These are phyloP conservation scores for Debaryomyces sp. DNA, from an alignment of 1,139 yeast species.

Conservation along the genomic window DNA sequence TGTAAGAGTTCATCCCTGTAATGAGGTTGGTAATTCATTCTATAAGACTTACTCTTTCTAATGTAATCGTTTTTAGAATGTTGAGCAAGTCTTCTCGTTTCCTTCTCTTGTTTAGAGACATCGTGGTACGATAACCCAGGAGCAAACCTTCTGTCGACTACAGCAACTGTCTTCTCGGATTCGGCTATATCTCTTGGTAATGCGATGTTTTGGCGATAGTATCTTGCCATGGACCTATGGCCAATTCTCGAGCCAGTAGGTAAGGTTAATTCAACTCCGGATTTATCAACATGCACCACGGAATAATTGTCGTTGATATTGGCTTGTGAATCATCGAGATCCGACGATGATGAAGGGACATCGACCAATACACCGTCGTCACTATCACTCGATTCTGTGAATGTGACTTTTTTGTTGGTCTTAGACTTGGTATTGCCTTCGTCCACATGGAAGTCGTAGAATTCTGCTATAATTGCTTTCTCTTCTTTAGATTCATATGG, in stretches of 20 bases:
- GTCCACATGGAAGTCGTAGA: conserved; percentile 42
- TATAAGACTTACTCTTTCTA: conserved; percentile 29
- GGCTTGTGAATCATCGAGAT: conserved; percentile 17
- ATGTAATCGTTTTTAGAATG: conserved; percentile 26
- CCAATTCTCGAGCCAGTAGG: conserved; percentile 55
- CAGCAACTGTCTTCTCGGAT: conserved; percentile 36
- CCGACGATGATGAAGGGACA: conserved; percentile 24
- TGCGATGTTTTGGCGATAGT: conserved; percentile 43
- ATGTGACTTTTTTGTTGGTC: conserved; percentile 25
- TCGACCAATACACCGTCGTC: conserved; percentile 17
- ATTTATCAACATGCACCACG: conserved; percentile 37
- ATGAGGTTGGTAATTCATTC: conserved; percentile 40
- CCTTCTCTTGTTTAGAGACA: conserved; percentile 39
- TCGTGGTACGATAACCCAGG: conserved; percentile 39
- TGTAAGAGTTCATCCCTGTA: conserved; percentile 42
- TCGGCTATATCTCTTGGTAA: conserved; percentile 29
- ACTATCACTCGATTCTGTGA: conserved; percentile 18
- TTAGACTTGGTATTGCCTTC: conserved; percentile 17
- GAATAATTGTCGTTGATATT: conserved; percentile 31
- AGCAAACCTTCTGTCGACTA: conserved; percentile 43
- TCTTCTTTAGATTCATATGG: conserved; percentile 56
- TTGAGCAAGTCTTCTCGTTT: conserved; percentile 28
- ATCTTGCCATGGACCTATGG: conserved; percentile 49
- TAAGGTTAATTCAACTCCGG: conserved; percentile 45
- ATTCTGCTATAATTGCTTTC: conserved; percentile 38